These are phyloP conservation scores for Hanseniaspora meyeri DNA, from an alignment of 805 yeast genomes.

Conservation along the genomic window DNA sequence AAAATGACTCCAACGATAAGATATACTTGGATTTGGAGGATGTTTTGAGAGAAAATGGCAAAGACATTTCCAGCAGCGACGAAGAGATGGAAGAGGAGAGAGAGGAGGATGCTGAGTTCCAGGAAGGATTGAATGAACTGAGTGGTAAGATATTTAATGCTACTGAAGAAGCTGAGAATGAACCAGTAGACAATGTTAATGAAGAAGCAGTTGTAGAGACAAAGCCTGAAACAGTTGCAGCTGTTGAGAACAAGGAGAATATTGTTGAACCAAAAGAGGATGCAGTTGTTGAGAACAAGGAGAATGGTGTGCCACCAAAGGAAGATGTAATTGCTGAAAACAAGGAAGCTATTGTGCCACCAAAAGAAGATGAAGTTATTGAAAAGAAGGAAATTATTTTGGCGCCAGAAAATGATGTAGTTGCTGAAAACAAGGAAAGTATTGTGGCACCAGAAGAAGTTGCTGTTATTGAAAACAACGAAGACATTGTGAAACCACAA, in stretches of 20 bases:
- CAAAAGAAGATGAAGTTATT: not conserved
- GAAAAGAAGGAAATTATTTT: not conserved
- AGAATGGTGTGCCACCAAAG: not conserved
- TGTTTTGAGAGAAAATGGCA: slow-evolving; percentile 20
- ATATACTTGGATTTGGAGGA: slow-evolving; percentile 9
- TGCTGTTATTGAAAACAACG: not conserved
- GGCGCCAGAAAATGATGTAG: not conserved
- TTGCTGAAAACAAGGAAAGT: not conserved
- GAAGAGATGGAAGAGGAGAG: slow-evolving; percentile 15
- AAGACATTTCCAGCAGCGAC: slow-evolving; percentile 2
- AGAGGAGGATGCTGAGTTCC: not conserved
- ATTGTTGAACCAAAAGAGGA: too few relatives aligned
- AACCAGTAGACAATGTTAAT: not conserved
- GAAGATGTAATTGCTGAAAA: not conserved
- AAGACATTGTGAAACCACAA: not conserved
- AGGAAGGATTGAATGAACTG: slow-evolving; percentile 16
- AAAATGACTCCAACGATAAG: slow-evolving; percentile 1
- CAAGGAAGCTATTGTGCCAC: not conserved
- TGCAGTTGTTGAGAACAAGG: not conserved
- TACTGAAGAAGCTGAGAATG: slow-evolving; percentile 17
- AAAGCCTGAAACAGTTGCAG: too few relatives aligned
- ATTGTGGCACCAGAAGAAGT: not conserved
- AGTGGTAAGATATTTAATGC: slow-evolving; percentile 20
- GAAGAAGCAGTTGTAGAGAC: too few relatives aligned
- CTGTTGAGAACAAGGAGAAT: too few relatives aligned